Evolutionary conservation across 2,329 filamentous ascomycete genomes (phyloP), one percentile per base, ranked within the genome.

Genomic region (Diplodia seriata): DNA sequence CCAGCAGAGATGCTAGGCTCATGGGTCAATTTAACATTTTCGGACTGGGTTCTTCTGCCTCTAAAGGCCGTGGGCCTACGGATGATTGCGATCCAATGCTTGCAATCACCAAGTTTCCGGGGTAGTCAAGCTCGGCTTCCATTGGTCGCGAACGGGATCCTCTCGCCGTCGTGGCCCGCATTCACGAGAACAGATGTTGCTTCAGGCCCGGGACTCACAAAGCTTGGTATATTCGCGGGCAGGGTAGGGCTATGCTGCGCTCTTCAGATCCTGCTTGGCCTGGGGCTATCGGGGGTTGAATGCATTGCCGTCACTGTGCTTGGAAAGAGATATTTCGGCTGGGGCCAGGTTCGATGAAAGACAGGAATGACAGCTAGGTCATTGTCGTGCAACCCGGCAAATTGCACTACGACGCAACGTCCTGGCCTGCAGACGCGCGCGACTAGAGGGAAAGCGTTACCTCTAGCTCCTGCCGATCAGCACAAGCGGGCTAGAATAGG

Each of bases 221-320:
- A 71, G 67, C 53, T 70, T 72, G 74, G 75, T 31, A 68, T 69
- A 12, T 73, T 74, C 15, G 33, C 74, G 11, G 78, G 75, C 12
- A 76, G 76, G 11, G 66, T 78, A 61, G 76, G 73, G 54, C 71
- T 79, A 15, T 78, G 75, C 70, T 73, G 74, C 66, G 72, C 69
- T 18, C 50, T 77, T 12, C 76, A 78, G 43, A 29, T 79, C 8
- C 70, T 71, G n/a, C 71, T 79, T 47, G 77, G 79, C 56, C 71
- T 79, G 6, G 68, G 70, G 12, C 61, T 79, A 7, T 79, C 77
- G 77, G 73, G 74, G n/a, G 66, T 71, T 55, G 75, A 79, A 57
- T 78, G 76, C 63, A 53, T 73, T n/a, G 71, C 70, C 1, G 72
- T 77, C 6, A 74, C 74, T 2, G 72, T 69, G 26, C 54, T 75